Base-by-base conservation (phyloP, 805 yeast species). In the Nakazawaea laoshanensis region DNA sequence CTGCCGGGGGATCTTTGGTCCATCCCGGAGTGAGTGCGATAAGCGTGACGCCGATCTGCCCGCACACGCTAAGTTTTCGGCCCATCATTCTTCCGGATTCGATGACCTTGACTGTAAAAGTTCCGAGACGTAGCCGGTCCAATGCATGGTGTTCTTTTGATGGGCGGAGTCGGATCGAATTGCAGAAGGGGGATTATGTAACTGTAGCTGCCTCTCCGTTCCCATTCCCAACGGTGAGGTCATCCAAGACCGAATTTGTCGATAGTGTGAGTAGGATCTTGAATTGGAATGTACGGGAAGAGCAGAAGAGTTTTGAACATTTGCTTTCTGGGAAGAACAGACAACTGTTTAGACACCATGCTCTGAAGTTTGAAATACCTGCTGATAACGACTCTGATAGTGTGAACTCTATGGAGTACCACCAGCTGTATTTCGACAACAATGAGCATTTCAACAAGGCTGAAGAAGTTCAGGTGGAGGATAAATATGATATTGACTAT, bases 141-240 rank as follows among this genome's bases (percentile, higher is more conserved):
- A 84, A 95, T 0, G 96, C 97, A 0, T 92, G 95, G 94, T 94
- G 94, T 1, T 79, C 96, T 2, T 92, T 92, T 52, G 98, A 92
- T 56, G 98, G 98, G 9, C 77, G 92, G 44, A 76, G 77, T 15
- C 63, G 97, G 26, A 79, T 86, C 4, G 95, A 92, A 52, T 58
- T 92, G 29, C 56, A 62, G 21, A 75, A 74, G 36, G 96, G 97
- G 7, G 92, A 86, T 52, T 87, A 84, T 46, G 83, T 92, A 21
- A 74, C 87, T 0, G 71, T 92, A 11, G 74, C 75, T 24, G 96
- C 96, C 0, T 77, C 92, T 29, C 84, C 87, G 19, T 89, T 72
- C 57, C 94, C 96, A 15, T 92, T 92, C 63, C 98, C 98, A 4
- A 87, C 96, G 1, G 92, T 92, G 3, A 71, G 77, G 41, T 69